Conservation (phyloP, 352 stramenopile species). For the Pseudoperonospora humuli region DNA sequence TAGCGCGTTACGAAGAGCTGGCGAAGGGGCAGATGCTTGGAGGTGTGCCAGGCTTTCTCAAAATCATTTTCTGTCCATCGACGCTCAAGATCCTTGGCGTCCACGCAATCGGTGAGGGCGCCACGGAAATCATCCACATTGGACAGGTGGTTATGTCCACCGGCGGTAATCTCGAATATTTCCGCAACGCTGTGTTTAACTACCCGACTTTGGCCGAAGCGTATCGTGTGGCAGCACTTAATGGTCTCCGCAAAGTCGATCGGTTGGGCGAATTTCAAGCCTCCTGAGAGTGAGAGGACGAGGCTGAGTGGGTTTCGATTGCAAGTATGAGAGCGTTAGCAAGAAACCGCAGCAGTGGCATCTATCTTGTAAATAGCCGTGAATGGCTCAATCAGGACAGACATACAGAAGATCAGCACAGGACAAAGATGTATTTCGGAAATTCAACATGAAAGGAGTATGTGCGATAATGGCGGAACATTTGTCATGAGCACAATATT, state of each 20-base stretch:
- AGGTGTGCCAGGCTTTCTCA: conserved; percentile 68
- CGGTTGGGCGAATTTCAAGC: conserved; percentile 25
- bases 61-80: conserved; percentile 80
- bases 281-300: not conserved
- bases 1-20: conserved; percentile 78
- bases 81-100: conserved; percentile 71
- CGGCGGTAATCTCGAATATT: conserved; percentile 82
- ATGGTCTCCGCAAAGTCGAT: conserved; percentile 70
- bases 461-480: too few species aligned
- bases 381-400: too few species aligned
- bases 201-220: conserved; percentile 87
- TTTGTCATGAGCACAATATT: too few species aligned
- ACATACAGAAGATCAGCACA: too few species aligned
- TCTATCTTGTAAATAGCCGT: too few species aligned
- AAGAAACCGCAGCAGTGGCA: too few species aligned
- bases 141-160: conserved; percentile 83
- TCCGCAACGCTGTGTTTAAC: conserved; percentile 89
- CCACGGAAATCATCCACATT: conserved; percentile 89
- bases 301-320: too few species aligned
- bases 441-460: too few species aligned
- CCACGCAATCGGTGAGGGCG: conserved; percentile 77
- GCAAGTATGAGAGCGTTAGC: not conserved
- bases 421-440: too few species aligned
- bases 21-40: conserved; percentile 83
- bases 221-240: conserved; percentile 73